Conservation (phyloP, 1,284 basidiomycete genomes). For the Trichosporon coremiiforme region DNA sequence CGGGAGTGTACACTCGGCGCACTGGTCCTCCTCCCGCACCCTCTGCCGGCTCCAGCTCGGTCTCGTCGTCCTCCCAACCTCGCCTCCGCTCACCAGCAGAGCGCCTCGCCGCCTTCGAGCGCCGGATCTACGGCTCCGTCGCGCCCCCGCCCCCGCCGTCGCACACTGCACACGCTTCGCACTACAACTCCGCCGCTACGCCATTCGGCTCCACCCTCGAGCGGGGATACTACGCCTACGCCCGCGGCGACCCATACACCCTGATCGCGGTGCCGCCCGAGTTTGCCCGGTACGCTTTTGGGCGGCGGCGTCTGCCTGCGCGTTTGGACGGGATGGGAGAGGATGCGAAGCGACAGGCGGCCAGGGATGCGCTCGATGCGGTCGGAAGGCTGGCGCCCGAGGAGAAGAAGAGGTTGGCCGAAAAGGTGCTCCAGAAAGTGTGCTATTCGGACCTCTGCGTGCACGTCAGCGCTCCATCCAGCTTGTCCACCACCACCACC, state of each 20-base stretch:
- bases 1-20: neutral
- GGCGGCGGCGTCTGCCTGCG: neutral
- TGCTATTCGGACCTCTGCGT: neutral
- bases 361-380: neutral
- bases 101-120: neutral
- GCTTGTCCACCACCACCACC: too few species aligned
- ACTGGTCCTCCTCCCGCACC: neutral
- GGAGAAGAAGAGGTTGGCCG: neutral
- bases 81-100: neutral
- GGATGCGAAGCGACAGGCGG: neutral
- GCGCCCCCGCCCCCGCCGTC: too few species aligned
- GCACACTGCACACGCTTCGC: too few species aligned
- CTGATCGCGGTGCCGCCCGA: neutral
- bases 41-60: too few species aligned
- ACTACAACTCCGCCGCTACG: neutral
- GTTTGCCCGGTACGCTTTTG: neutral
- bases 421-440: neutral
- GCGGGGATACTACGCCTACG: constrained; percentile 1
- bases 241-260: neutral
- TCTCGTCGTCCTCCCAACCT: too few species aligned
- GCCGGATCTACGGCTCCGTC: too few species aligned
- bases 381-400: neutral
- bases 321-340: neutral
- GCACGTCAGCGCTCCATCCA: too few species aligned
- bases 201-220: neutral